Percentiles rank a stretch among this genome's conserved stretches.
phyloP scores from a whole-genome alignment of 495 filamentous ascomycete species.

The Aspergillus haitiensis region DNA sequence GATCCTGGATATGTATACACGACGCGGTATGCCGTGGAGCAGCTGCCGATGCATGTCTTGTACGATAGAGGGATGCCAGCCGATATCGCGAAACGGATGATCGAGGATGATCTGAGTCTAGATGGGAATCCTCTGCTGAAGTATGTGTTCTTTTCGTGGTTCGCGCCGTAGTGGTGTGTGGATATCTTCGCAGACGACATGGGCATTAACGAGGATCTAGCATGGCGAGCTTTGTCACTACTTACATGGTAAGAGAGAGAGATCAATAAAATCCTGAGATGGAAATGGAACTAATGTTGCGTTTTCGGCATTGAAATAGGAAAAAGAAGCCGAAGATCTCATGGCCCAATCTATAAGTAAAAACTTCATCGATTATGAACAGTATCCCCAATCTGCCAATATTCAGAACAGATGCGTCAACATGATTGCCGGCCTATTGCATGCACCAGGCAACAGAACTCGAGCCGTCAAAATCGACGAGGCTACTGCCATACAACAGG shows the following conservation, averaged over 20 bases:
- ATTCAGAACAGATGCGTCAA: constrained; percentile 86
- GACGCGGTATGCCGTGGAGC: constrained; percentile 66
- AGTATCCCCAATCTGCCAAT: constrained; percentile 79
- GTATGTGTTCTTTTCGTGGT: constrained; percentile 38
- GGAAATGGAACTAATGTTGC: no score
- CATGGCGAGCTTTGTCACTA: constrained; percentile 79
- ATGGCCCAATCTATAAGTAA: constrained; percentile 82
- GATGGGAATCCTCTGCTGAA: constrained; percentile 87
- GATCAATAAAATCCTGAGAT: no score
- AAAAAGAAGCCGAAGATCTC: constrained; percentile 82
- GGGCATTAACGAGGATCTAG: constrained; percentile 35
- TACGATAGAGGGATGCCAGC: constrained; percentile 76
- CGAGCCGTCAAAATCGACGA: constrained; percentile 25
- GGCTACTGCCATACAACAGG: constrained; percentile 31
- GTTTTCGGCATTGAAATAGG: constrained; percentile 39
- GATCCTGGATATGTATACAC: constrained; percentile 69
- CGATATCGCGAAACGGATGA: constrained; percentile 79
- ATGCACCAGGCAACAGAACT: constrained; percentile 54
- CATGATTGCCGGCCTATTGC: constrained; percentile 85
- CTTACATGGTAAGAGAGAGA: constrained; percentile 67
- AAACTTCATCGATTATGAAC: constrained; percentile 89
- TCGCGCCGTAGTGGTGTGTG: not conserved
- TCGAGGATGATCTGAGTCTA: constrained; percentile 78
- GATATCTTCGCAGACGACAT: constrained; percentile 7
- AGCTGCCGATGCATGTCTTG: constrained; percentile 76